phyloP scores from a whole-genome alignment of 495 filamentous ascomycete species.

The Neurospora sp. region DNA sequence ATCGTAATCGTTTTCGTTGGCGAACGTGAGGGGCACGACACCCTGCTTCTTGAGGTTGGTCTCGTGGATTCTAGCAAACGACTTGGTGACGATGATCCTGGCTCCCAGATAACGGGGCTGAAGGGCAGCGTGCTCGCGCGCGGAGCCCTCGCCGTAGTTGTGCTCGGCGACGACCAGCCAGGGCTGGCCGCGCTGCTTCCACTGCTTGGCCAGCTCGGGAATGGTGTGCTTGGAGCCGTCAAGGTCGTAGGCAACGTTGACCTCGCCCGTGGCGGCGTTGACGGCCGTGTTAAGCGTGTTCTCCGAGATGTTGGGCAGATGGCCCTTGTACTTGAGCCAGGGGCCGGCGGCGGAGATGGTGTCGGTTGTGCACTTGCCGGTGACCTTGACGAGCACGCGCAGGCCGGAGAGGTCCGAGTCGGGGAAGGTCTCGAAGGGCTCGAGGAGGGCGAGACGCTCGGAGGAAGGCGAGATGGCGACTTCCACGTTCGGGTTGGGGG shows the following conservation, averaged over 20 bases:
- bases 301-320: constrained; percentile 90
- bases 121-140: constrained; percentile 91
- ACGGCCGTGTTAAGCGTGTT: constrained; percentile 94
- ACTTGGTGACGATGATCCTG: constrained; percentile 78
- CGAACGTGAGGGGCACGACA: constrained; percentile 86
- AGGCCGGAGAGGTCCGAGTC: constrained; percentile 58
- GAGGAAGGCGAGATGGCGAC: constrained; percentile 78
- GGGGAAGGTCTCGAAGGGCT: constrained; percentile 85
- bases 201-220: constrained; percentile 74
- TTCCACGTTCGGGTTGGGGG: constrained; percentile 52
- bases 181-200: constrained; percentile 57
- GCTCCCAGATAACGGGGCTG: constrained; percentile 91
- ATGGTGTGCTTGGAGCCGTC: constrained; percentile 58
- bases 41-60: constrained; percentile 99
- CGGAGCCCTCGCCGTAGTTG: constrained; percentile 96
- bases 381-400: constrained; percentile 84
- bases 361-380: constrained; percentile 96
- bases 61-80: constrained; percentile 94
- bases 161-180: constrained; percentile 96
- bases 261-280: constrained; percentile 84
- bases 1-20: constrained; percentile 79
- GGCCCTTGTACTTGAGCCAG: constrained; percentile 98
- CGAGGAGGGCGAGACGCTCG: constrained; percentile 77
- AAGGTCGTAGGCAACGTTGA: constrained; percentile 81
- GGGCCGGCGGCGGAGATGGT: constrained; percentile 96